These are phyloP conservation scores for Alternaria viburni DNA, from an alignment of 2,329 filamentous ascomycete genomes.

Conservation along the genomic window DNA sequence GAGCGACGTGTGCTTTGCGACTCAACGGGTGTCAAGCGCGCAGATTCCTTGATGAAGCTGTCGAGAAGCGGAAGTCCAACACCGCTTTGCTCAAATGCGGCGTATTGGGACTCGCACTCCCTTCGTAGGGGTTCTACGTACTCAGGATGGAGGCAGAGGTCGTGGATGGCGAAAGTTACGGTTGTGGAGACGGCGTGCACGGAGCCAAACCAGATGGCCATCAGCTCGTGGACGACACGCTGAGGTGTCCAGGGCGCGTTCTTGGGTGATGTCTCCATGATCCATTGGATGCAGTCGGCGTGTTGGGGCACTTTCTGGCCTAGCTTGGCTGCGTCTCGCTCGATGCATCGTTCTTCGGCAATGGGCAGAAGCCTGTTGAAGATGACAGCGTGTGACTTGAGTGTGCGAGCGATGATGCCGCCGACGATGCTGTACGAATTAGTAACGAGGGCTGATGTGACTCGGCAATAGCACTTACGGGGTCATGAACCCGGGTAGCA, in stretches of 20 bases:
- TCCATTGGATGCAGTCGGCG: conserved; percentile 43
- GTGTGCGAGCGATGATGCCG: conserved; percentile 15
- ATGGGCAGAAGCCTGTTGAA: conserved; percentile 22
- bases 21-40: conserved; percentile 24
- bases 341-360: conserved; percentile 18
- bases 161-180: conserved; percentile 22
- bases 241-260: conserved; percentile 32
- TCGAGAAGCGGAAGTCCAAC: conserved; percentile 26
- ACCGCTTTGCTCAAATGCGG: conserved; percentile 18
- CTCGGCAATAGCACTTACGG: conserved; percentile 7
- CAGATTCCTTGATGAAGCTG: conserved; percentile 30
- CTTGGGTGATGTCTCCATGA: conserved; percentile 39
- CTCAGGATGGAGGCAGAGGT: conserved; percentile 24
- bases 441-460: neutral
- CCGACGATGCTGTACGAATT: conserved; percentile 7
- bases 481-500: conserved; percentile 22
- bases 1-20: conserved; percentile 22
- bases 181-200: conserved; percentile 35
- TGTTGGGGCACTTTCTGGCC: conserved; percentile 18
- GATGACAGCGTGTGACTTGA: conserved; percentile 20
- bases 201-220: conserved; percentile 47
- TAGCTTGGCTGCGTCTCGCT: conserved; percentile 15
- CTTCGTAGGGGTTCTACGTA: conserved; percentile 22
- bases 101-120: conserved; percentile 19
- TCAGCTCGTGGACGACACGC: conserved; percentile 38